These are phyloP conservation scores for Insectozyma bohioensis DNA, from an alignment of 1,139 yeast genomes.

Conservation along the genomic window DNA sequence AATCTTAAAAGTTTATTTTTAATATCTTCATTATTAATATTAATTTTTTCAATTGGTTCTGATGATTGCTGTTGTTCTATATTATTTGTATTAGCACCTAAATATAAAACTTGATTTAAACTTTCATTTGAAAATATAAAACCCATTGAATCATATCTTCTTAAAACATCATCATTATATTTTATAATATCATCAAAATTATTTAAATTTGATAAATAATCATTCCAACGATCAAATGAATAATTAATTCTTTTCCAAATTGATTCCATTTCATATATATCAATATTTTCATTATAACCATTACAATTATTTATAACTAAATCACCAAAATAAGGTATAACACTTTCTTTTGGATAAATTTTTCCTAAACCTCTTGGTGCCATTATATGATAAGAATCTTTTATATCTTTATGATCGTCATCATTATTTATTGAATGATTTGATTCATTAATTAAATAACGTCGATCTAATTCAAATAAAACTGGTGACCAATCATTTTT, in stretches of 20 bases:
- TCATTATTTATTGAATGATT: constrained; percentile 15
- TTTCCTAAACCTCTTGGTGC: constrained; percentile 90
- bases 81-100: constrained; percentile 38
- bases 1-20: constrained; percentile 25
- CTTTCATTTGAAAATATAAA: constrained; percentile 48
- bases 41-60: constrained; percentile 3
- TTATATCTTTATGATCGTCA: constrained; percentile 13
- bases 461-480: constrained; percentile 80
- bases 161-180: constrained; percentile 44
- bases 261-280: constrained; percentile 60
- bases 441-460: constrained; percentile 53
- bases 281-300: constrained; percentile 22
- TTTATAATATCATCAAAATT: constrained; percentile 40
- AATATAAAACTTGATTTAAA: constrained; percentile 44
- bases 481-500: constrained; percentile 94
- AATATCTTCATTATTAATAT: constrained; percentile 15
- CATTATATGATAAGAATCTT: constrained; percentile 65
- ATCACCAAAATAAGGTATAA: constrained; percentile 92
- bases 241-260: constrained; percentile 68
- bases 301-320: constrained; percentile 40
- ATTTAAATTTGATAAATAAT: constrained; percentile 47
- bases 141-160: constrained; percentile 46
- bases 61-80: constrained; percentile 1
- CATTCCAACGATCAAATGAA: constrained; percentile 82
- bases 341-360: constrained; percentile 71